Evolutionary conservation across 768 basidiomycete species (phyloP).

Genomic region (Neoboletus brunneissimus): DNA sequence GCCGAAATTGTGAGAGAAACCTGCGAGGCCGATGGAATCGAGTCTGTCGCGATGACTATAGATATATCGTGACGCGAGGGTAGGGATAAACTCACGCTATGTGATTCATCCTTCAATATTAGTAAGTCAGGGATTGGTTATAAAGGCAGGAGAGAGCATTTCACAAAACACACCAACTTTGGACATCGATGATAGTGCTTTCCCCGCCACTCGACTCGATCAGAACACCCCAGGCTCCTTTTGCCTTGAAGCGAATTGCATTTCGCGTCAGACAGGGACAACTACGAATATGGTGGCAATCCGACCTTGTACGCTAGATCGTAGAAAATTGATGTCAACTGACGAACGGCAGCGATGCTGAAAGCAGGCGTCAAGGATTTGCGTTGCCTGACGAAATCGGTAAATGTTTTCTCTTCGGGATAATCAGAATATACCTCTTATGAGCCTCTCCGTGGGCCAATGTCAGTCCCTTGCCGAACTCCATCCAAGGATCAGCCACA

Average conservation of each 20-base stretch:
- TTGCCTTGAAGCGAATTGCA: slow-evolving; percentile 17
- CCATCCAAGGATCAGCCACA: background rate
- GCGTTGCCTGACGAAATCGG: background rate
- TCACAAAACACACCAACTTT: slow-evolving; percentile 25
- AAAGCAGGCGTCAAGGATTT: too few relatives aligned
- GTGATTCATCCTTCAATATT: slow-evolving; percentile 31
- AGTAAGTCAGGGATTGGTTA: background rate
- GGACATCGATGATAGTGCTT: slow-evolving; percentile 34
- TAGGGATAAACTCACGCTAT: slow-evolving; percentile 10
- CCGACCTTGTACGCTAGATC: slow-evolving; percentile 31
- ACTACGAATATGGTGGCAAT: background rate
- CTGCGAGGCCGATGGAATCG: slow-evolving; percentile 57
- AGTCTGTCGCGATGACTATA: slow-evolving; percentile 33
- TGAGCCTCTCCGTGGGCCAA: background rate
- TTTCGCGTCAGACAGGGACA: background rate
- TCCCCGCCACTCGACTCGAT: slow-evolving; percentile 12
- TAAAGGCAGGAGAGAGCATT: background rate
- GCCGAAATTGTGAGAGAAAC: slow-evolving; percentile 58
- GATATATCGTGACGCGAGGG: too few relatives aligned
- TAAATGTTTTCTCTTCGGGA: background rate
- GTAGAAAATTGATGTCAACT: slow-evolving; percentile 37
- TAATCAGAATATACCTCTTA: background rate
- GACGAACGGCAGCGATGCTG: slow-evolving; percentile 18
- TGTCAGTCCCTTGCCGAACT: background rate
- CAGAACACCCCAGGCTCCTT: slow-evolving; percentile 28